Evolutionary conservation across 345 rosid species (phyloP).

Genomic region (Theobroma cacao): DNA sequence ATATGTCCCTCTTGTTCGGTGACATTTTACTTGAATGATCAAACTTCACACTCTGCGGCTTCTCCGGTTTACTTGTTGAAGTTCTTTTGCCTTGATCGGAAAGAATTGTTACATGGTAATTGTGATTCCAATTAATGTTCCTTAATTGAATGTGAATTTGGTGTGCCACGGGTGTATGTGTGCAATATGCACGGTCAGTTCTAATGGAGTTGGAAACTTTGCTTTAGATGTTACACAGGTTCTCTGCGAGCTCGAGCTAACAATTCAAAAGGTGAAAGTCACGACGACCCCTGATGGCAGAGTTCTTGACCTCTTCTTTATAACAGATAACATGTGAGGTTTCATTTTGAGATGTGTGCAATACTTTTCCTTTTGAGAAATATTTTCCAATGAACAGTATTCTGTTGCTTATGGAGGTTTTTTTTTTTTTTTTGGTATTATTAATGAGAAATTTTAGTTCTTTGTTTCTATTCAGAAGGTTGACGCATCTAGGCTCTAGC

Average conservation of each 20-base stretch:
- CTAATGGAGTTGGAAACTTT: conserved; percentile 16
- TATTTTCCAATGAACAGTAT: neutral
- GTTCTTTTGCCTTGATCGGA: conserved; percentile 61
- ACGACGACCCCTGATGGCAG: conserved; percentile 75
- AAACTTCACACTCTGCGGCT: conserved; percentile 31
- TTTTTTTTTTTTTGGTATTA: neutral
- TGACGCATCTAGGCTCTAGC: neutral
- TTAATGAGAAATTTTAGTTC: neutral
- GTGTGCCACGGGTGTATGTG: neutral
- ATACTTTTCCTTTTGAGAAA: neutral
- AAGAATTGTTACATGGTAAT: conserved; percentile 76
- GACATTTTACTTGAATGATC: conserved; percentile 40
- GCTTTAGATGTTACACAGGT: conserved; percentile 73
- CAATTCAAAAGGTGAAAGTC: conserved; percentile 88
- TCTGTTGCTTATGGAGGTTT: neutral
- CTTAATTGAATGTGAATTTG: neutral
- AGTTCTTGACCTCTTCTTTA: conserved; percentile 81
- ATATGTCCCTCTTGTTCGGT: conserved; percentile 58
- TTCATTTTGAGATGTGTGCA: neutral
- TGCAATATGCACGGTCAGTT: neutral
- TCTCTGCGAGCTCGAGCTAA: conserved; percentile 78
- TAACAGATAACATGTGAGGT: conserved; percentile 74
- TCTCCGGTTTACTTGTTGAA: conserved; percentile 68
- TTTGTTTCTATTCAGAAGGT: neutral
- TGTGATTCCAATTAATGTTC: neutral